These are phyloP conservation scores for Clonostachys sp. DNA, from an alignment of 2,329 filamentous ascomycete genomes.

Conservation along the genomic window DNA sequence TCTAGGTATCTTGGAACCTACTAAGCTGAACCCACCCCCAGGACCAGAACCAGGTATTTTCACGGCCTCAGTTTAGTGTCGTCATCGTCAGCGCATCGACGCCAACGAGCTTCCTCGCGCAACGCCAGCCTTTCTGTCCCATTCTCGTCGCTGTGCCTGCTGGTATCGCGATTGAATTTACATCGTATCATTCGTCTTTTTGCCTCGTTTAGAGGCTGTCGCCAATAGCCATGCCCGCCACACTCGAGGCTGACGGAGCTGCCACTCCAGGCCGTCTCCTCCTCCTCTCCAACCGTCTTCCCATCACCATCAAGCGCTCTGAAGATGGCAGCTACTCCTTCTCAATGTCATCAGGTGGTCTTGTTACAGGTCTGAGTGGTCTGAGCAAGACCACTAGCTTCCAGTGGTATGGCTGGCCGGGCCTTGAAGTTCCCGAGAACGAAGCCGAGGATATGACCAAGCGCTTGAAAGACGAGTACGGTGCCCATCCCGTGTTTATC, in stretches of 20 bases:
- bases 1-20: no score
- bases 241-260: slow-evolving; percentile 22
- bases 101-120: no score
- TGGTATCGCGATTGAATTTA: neutral
- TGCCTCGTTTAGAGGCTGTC: neutral
- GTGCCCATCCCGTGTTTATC: slow-evolving; percentile 87
- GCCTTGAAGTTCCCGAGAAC: slow-evolving; percentile 81
- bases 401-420: slow-evolving; percentile 98
- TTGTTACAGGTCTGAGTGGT: slow-evolving; percentile 90
- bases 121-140: no score
- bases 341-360: slow-evolving; percentile 93
- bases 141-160: no score
- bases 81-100: no score
- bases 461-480: slow-evolving; percentile 80
- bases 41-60: no score
- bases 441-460: slow-evolving; percentile 72
- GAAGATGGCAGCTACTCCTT: slow-evolving; percentile 91
- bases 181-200: neutral
- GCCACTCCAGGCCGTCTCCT: slow-evolving; percentile 54
- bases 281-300: slow-evolving; percentile 89
- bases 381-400: slow-evolving; percentile 90
- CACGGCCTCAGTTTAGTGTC: no score
- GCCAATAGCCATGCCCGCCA: slow-evolving; percentile 23
- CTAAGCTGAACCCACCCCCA: no score
- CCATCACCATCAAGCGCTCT: slow-evolving; percentile 92